A percentile compares a stretch with the other conserved stretches of the same genome.
phyloP scores from a whole-genome alignment of 495 filamentous ascomycete genomes.

The Talaromyces stipitatus region DNA sequence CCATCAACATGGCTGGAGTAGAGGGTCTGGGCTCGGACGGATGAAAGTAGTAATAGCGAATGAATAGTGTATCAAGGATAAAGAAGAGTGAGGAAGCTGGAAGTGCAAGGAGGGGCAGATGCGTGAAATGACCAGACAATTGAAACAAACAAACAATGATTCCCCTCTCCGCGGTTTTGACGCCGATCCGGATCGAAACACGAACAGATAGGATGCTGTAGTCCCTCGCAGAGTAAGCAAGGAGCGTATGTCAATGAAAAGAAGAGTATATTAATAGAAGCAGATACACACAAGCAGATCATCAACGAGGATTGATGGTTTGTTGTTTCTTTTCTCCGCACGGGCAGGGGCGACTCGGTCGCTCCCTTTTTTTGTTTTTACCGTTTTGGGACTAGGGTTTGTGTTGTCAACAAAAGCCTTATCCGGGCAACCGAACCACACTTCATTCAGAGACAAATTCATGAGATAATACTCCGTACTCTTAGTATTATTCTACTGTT shows the following conservation, averaged over 20 bases:
- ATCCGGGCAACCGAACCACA: not conserved
- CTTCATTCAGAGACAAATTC: no score
- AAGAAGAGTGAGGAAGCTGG: not conserved
- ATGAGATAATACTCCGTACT: no score
- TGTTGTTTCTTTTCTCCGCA: not conserved
- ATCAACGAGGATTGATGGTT: not conserved
- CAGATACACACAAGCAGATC: not conserved
- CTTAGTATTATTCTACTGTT: no score
- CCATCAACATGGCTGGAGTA: constrained; percentile 46
- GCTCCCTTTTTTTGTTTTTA: not conserved
- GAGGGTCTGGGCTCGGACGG: not conserved
- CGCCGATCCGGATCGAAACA: not conserved
- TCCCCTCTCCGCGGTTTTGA: not conserved
- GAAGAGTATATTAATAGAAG: not conserved
- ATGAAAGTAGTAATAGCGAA: not conserved
- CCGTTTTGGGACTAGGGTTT: not conserved
- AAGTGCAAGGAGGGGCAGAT: not conserved
- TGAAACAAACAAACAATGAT: not conserved
- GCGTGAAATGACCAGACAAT: not conserved
- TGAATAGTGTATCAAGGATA: not conserved
- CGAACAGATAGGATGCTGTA: not conserved
- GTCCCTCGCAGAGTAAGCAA: not conserved
- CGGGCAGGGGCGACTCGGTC: not conserved
- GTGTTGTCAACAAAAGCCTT: not conserved
- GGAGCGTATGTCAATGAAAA: not conserved